phyloP scores from a whole-genome alignment of 805 yeast genomes.

The Phaffomyces opuntiae region DNA sequence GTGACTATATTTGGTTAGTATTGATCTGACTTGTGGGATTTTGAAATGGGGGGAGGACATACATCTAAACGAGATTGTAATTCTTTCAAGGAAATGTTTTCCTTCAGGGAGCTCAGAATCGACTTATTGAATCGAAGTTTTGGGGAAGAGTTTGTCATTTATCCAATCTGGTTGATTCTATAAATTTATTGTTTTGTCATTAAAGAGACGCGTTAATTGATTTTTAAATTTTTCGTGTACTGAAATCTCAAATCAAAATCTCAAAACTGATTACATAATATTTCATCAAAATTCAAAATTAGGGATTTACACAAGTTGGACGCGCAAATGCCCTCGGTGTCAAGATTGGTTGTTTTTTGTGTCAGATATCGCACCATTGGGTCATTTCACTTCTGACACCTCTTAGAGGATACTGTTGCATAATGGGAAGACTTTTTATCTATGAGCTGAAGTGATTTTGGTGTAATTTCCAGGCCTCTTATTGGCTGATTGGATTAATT shows the following conservation, averaged over 20 bases:
- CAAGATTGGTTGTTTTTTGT: no score
- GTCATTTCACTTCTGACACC: no score
- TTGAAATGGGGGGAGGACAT: slow-evolving; percentile 11
- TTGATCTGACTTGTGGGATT: not conserved
- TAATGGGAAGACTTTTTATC: no score
- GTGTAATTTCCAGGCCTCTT: no score
- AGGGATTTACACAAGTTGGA: no score
- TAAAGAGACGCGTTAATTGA: not conserved
- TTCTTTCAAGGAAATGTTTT: slow-evolving; percentile 56
- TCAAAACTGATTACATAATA: not conserved
- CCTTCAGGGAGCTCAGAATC: slow-evolving; percentile 49
- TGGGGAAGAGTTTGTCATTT: slow-evolving; percentile 12
- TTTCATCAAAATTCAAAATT: no score
- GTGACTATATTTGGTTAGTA: slow-evolving; percentile 23
- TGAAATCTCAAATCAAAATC: not conserved
- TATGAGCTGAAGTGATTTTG: no score
- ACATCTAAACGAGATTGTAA: slow-evolving; percentile 48
- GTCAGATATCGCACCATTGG: no score
- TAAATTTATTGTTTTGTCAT: not conserved
- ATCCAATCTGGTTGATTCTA: slow-evolving; percentile 1
- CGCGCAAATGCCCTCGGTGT: no score
- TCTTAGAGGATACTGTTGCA: no score
- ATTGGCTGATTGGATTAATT: no score
- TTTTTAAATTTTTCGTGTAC: not conserved
- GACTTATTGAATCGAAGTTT: slow-evolving; percentile 35